Evolutionary conservation across 768 basidiomycete genomes (phyloP), one percentile per base, ranked within the genome.

Genomic region (Amanita phalloides): DNA sequence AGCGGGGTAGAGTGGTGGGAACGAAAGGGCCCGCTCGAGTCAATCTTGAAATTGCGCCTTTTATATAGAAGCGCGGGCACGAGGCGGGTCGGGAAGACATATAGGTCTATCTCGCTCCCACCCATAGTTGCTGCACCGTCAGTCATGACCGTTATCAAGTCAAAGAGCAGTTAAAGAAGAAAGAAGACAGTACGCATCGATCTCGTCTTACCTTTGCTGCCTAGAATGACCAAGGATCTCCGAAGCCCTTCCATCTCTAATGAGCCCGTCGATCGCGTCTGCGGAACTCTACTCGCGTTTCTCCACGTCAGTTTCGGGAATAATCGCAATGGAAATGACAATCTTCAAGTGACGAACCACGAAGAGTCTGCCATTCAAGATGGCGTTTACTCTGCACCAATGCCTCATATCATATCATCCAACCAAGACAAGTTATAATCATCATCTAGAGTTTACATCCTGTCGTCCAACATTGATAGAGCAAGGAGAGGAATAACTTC

Each of bases 31-130:
- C 41, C 49, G 41, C 39, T 30, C 41, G 39, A 42, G 39, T 50
- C 49, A 50, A 43, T 42, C 38, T 43, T 43, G 41, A 32, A 33
- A 23, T 32, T 17, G 10, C 49, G 41, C 39, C 38, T 35, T 50
- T 42, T 42, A 50, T 50, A 50, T 43, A 13, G 39, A 50, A 50
- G 49, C 30, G 28, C 38, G 17, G 21, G 26, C 49, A 50, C 49
- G 49, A 50, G 49, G 39, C 49, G 26, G 20, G 25, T 30, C 37
- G 39, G 39, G 38, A 37, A 49, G 49, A 50, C 39, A 50, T 43
- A 50, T 42, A 44, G 17, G 33, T 17, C n/a, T 38, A 23, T 50
- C 21, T 38, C 39, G 7, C 41, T 42, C 39, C 38, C 17, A 42
- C 37, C 17, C 20, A 43, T 35, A 17, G 33, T 36, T 23, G 14